These are phyloP conservation scores for Metahyphopichia silvanorum DNA, from an alignment of 805 yeast species.

Conservation along the genomic window DNA sequence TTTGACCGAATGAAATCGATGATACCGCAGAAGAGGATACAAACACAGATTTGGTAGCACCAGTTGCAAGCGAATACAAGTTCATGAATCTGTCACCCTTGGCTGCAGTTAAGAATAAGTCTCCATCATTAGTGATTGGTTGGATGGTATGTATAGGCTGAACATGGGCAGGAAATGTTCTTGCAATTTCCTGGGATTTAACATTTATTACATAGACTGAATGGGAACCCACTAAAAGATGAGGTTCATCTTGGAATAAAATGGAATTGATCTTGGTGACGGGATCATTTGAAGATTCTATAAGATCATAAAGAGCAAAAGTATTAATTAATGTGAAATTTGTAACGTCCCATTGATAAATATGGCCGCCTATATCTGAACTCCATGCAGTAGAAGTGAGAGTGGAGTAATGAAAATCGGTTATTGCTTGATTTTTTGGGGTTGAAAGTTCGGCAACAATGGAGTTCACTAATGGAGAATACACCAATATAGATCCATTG, in stretches of 20 bases:
- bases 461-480: conserved; percentile 63
- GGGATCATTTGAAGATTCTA: conserved; percentile 29
- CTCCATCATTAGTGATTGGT: conserved; percentile 30
- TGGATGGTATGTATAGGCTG: conserved; percentile 56
- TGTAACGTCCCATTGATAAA: conserved; percentile 61
- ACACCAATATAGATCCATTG: conserved; percentile 61
- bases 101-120: conserved; percentile 67
- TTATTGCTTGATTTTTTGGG: conserved; percentile 43
- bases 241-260: conserved; percentile 29
- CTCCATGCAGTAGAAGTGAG: conserved; percentile 51
- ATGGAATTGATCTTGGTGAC: conserved; percentile 30
- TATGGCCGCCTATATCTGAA: conserved; percentile 53
- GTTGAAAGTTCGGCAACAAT: conserved; percentile 51
- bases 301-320: conserved; percentile 39
- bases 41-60: conserved; percentile 52
- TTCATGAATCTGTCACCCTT: conserved; percentile 79
- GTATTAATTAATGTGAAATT: conserved; percentile 39
- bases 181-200: conserved; percentile 33
- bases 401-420: conserved; percentile 45
- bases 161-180: conserved; percentile 73
- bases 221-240: conserved; percentile 64
- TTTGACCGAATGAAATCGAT: conserved; percentile 36
- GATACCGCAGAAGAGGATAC: conserved; percentile 66
- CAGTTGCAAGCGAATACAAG: conserved; percentile 50
- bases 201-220: conserved; percentile 54